Percentiles rank a stretch among this genome's conserved stretches.
Conservation (phyloP, 257 asterid genomes). For the Solanum gandarillasii region DNA sequence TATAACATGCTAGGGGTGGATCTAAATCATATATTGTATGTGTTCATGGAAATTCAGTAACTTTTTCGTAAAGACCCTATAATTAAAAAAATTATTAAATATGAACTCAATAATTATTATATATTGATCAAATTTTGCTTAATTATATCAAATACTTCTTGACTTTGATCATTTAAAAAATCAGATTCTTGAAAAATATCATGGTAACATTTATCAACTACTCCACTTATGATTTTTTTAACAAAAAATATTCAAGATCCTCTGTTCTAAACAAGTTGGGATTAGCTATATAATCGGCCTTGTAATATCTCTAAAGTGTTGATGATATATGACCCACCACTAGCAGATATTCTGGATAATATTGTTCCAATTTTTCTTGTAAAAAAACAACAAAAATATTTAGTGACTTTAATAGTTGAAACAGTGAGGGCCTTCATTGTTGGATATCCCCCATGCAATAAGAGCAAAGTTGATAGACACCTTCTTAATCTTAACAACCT, state of each 20-base stretch:
- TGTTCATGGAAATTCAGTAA: background rate
- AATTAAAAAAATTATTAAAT: background rate
- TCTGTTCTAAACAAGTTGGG: background rate
- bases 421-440: slow-evolving; percentile 19
- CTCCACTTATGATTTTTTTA: no score
- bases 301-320: background rate
- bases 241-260: no score
- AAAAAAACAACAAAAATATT: background rate
- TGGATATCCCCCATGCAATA: slow-evolving; percentile 5
- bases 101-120: background rate
- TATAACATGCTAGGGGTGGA: background rate
- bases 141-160: background rate
- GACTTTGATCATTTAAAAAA: background rate
- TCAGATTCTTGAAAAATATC: background rate
- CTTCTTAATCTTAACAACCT: background rate
- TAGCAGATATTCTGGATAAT: background rate
- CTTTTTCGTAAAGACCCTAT: background rate
- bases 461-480: slow-evolving; percentile 7
- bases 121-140: background rate
- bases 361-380: background rate
- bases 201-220: background rate
- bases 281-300: background rate
- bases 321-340: background rate
- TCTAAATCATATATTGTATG: background rate
- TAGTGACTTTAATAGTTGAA: slow-evolving; percentile 10